Percentiles rank a stretch among this genome's conserved stretches.
Evolutionary conservation across 805 yeast genomes (phyloP).

Genomic region (Myxozyma sirexii): DNA sequence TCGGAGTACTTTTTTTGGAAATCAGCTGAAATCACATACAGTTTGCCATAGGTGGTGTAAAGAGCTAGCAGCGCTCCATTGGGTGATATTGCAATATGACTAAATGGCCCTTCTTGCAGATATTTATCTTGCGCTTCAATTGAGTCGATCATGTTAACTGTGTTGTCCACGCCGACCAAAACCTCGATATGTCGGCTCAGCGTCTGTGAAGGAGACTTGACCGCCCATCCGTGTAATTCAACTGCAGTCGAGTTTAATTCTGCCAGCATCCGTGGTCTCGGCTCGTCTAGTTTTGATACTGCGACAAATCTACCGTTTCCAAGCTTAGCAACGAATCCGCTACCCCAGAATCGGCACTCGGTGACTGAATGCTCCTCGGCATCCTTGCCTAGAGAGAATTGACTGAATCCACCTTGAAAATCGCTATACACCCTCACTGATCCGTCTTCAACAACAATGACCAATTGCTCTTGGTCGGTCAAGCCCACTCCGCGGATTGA

Average conservation of each 20-base stretch:
- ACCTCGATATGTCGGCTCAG: slow-evolving; percentile 41
- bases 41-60: slow-evolving; percentile 48
- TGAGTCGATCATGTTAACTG: slow-evolving; percentile 36
- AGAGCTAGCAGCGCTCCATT: slow-evolving; percentile 59
- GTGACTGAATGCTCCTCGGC: slow-evolving; percentile 43
- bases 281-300: slow-evolving; percentile 48
- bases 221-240: slow-evolving; percentile 40
- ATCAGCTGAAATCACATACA: slow-evolving; percentile 55
- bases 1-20: slow-evolving; percentile 51
- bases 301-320: slow-evolving; percentile 48
- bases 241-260: slow-evolving; percentile 17
- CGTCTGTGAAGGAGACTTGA: slow-evolving; percentile 38
- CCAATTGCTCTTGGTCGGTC: slow-evolving; percentile 56
- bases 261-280: slow-evolving; percentile 35
- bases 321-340: slow-evolving; percentile 52
- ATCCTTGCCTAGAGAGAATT: slow-evolving; percentile 48
- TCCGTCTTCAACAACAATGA: slow-evolving; percentile 58
- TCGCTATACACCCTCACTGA: slow-evolving; percentile 62
- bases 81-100: slow-evolving; percentile 52
- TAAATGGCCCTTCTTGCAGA: slow-evolving; percentile 55
- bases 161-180: slow-evolving; percentile 34
- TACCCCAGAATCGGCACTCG: slow-evolving; percentile 47
- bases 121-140: slow-evolving; percentile 45
- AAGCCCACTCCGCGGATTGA: slow-evolving; percentile 58
- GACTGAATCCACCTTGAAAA: slow-evolving; percentile 67